Base-by-base conservation (phyloP, 305 asterid genomes). In the Fraxinus dipetala region DNA sequence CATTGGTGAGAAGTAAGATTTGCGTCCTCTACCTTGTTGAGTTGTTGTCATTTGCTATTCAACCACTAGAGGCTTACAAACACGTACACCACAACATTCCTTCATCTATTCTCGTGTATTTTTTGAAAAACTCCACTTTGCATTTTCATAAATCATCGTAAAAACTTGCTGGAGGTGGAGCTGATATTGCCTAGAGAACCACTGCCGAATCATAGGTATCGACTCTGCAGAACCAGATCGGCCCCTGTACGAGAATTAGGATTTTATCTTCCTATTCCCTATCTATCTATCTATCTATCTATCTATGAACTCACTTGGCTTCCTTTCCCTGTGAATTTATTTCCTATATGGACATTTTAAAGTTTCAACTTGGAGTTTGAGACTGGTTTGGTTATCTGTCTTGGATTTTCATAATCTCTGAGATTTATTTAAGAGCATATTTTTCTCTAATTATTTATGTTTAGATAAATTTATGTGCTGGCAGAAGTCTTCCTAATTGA, bases 211-310 rank as follows among this genome's bases (percentile, higher is more conserved):
- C 97, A 95, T 8, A 94, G 89, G 87, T 87, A 88, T 81, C 94
- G 89, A 85, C 90, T 93, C 70, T 91, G 97, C 14, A 82, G 97
- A 86, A 92, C 97, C 59, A 93, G 93, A 85, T 94, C 98, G n/a
- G 90, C 91, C 74, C 95, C 95, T 16, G 20, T 91, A 36, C 91
- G 90, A 84, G 85, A 81, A 79, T 9, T 24, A 24, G 16, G 72
- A 65, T 65, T 65, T 65, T 10, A 24, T 24, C 72, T 65, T 65
- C 72, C 7, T 6, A 5, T 65, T 65, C n/a, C 72, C 16, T 22
- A 2, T 65, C 32, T 65, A 20, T 61, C 69, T 6, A 34, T 34
- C 32, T 65, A 20, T 61, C 69, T 6, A 34, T 34, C 16, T 24
- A 9, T 63, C 72, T 24, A 9, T 20, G 6, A 63, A 63, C 34